Evolutionary conservation across 2,329 filamentous ascomycete species (phyloP).

Genomic region (Colletotrichum gloeosporioides): DNA sequence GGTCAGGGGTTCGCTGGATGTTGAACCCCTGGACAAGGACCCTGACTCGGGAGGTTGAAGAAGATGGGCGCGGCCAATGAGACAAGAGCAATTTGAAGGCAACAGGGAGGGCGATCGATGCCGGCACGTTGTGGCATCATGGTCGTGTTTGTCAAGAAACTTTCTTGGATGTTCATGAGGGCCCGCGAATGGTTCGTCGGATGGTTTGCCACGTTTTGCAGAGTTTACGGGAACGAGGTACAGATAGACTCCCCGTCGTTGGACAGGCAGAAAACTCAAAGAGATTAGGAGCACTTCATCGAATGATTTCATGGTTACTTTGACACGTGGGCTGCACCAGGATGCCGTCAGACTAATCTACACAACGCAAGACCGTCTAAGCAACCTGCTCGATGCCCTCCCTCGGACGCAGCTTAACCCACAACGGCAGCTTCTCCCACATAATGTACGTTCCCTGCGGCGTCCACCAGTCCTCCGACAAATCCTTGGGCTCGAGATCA

Average conservation of each 20-base stretch:
- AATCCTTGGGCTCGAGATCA: slow-evolving; percentile 42
- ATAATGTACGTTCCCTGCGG: neutral
- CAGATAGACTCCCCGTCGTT: neutral
- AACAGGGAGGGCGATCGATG: neutral
- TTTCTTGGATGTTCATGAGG: neutral
- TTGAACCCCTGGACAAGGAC: neutral
- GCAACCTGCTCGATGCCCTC: neutral
- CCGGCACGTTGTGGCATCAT: neutral
- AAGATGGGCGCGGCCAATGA: neutral
- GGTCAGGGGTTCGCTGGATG: neutral
- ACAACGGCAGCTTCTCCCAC: slow-evolving; percentile 3
- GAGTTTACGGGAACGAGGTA: neutral
- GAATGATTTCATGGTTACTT: neutral
- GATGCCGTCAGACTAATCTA: neutral
- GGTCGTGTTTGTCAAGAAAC: neutral
- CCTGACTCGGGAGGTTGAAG: neutral
- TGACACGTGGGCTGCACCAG: neutral
- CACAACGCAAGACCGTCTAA: neutral
- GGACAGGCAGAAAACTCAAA: neutral
- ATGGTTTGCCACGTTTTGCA: neutral
- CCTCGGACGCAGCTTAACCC: neutral
- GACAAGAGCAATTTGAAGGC: neutral
- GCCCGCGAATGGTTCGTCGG: neutral
- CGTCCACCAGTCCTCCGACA: slow-evolving; percentile 38
- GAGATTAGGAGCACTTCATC: neutral